Conservation (phyloP, 192 early-diverging fungal species). For the Coemansia sp. region DNA sequence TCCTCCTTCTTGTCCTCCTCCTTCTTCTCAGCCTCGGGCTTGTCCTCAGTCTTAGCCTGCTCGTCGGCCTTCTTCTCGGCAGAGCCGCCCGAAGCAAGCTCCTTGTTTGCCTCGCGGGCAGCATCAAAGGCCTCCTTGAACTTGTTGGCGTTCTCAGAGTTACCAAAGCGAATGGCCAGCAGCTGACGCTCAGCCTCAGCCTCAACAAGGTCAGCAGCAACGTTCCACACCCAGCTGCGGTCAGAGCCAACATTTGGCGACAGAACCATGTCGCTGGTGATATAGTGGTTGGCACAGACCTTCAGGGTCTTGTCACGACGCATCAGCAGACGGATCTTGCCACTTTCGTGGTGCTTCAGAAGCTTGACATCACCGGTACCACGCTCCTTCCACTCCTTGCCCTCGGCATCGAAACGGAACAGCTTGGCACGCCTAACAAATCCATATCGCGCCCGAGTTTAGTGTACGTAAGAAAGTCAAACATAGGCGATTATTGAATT, state of each 20-base stretch:
- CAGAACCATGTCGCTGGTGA: constrained; percentile 84
- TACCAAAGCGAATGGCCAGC: constrained; percentile 94
- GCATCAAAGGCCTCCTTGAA: constrained; percentile 87
- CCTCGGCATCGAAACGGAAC: constrained; percentile 91
- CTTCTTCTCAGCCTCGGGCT: constrained; percentile 23
- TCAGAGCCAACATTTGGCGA: constrained; percentile 96
- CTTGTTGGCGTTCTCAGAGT: constrained; percentile 90
- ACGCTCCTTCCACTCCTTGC: constrained; percentile 99
- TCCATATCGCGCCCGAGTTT: too few species aligned
- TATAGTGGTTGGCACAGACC: constrained; percentile 98
- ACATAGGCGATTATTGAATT: too few species aligned
- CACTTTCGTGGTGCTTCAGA: constrained; percentile 84
- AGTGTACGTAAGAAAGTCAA: too few species aligned
- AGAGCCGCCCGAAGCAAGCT: constrained; percentile 13
- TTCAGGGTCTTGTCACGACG: constrained; percentile 97
- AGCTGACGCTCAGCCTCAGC: constrained; percentile 78
- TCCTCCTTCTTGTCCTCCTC: constrained; percentile 34
- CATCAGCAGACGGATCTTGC: constrained; percentile 96
- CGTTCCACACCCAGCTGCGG: constrained; percentile 98
- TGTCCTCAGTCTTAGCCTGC: constrained; percentile 22
- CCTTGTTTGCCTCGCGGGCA: constrained; percentile 54
- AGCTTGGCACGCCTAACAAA: constrained; percentile 86
- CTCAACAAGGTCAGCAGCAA: constrained; percentile 85
- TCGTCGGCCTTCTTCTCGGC: constrained; percentile 24
- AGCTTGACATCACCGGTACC: constrained; percentile 98